Percentiles rank a stretch among this genome's conserved stretches.
phyloP scores from a whole-genome alignment of 441 rosid species.

The Pelargonium myrrhifolium region DNA sequence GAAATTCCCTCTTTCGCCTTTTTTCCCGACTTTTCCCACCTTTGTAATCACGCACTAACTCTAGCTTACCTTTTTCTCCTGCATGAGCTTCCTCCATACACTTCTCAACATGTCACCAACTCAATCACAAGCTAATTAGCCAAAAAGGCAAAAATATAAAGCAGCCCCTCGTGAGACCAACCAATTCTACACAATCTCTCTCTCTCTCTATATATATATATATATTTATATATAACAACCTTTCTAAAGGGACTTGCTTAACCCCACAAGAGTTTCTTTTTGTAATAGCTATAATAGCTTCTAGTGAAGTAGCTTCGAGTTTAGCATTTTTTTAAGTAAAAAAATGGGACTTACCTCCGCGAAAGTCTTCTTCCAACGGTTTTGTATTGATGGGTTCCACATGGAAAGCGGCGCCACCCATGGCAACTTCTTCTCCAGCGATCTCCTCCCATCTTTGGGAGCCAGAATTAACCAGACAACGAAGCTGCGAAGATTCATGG shows the following conservation, averaged over 20 bases:
- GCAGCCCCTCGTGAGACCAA: constrained; percentile 5
- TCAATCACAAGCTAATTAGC: constrained; percentile 19
- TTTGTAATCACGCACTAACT: constrained; percentile 34
- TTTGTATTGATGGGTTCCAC: constrained; percentile 60
- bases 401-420: constrained; percentile 31
- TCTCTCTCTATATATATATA: constrained; percentile 24
- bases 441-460: constrained; percentile 93
- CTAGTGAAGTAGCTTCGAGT: neutral
- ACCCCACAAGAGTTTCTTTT: constrained; percentile 20
- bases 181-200: neutral
- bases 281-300: too few species aligned
- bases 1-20: constrained; percentile 20
- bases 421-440: constrained; percentile 65
- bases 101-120: constrained; percentile 25
- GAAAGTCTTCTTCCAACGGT: constrained; percentile 64
- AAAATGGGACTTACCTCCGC: constrained; percentile 51
- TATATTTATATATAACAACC: constrained; percentile 20
- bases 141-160: constrained; percentile 20
- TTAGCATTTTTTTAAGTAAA: neutral
- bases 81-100: constrained; percentile 31
- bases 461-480: constrained; percentile 76
- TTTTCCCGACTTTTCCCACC: constrained; percentile 22
- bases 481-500: constrained; percentile 58
- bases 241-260: constrained; percentile 24
- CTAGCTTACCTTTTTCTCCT: neutral